Percentiles rank a stretch among this genome's conserved stretches.
Conservation (phyloP, 495 filamentous ascomycete genomes). For the Penicillium odoratum region DNA sequence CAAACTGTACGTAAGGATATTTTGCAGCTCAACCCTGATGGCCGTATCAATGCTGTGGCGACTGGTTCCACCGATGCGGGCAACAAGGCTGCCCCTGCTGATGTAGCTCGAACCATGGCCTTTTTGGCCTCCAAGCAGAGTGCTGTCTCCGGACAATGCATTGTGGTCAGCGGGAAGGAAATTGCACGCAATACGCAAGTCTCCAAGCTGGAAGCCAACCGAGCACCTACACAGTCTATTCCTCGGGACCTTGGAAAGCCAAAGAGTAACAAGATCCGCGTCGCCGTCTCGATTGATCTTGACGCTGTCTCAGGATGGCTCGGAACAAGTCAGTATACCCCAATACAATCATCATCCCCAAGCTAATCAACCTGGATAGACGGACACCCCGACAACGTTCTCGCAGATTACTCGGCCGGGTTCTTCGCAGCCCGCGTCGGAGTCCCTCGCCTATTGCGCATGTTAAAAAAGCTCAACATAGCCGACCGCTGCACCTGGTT, state of each 20-base stretch:
- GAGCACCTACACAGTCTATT: constrained; percentile 19
- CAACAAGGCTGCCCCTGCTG: constrained; percentile 45
- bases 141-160: constrained; percentile 53
- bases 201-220: neutral
- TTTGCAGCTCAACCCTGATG: constrained; percentile 48
- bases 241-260: constrained; percentile 25
- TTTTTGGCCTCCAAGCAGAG: constrained; percentile 52
- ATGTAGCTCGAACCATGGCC: constrained; percentile 52
- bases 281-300: constrained; percentile 58
- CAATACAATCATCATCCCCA: neutral
- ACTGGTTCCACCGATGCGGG: constrained; percentile 26
- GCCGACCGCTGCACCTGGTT: constrained; percentile 61
- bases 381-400: constrained; percentile 19
- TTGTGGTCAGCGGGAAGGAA: constrained; percentile 54
- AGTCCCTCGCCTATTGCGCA: constrained; percentile 57
- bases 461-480: constrained; percentile 55
- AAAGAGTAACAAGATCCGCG: constrained; percentile 45
- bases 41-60: constrained; percentile 56
- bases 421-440: constrained; percentile 62
- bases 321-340: constrained; percentile 44
- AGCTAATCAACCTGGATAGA: constrained; percentile 4
- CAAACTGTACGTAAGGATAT: constrained; percentile 57
- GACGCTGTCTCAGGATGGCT: constrained; percentile 62
- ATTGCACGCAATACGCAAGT: neutral
- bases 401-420: constrained; percentile 59